Base-by-base conservation (phyloP, 139 green algal genomes). In the Pleodorina starrii region DNA sequence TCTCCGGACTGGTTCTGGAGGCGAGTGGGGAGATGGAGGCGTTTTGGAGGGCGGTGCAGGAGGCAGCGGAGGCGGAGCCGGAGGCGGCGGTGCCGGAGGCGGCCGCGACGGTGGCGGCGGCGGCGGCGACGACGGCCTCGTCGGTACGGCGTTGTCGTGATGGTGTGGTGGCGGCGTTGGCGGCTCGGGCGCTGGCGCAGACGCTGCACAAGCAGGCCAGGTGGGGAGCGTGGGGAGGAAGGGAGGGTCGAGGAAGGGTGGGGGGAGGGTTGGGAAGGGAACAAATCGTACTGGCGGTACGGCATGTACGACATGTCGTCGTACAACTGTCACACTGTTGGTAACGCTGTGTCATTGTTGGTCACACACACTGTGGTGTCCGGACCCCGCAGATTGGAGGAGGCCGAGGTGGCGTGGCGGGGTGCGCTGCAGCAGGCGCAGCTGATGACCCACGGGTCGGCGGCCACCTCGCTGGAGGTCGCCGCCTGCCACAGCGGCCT, bases 1-100 rank as follows among this genome's bases (percentile, higher is more conserved):
- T 91, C 60, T 38, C 35, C 3, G 80, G 54, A 5, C 88, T 91
- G 68, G 71, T 78, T 44, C 57, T 91, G 54, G 88, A 91, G 50
- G 42, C 50, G 19, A 82, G 42, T 35, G 40, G 48, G n/a, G 88
- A 89, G 80, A 85, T 83, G 63, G 79, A 89, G 51, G 69, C 68
- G 19, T 74, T 91, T 27, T 91, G 88, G 88, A 50, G 88, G 71
- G 71, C 72, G 19, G 60, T 89, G 79, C 69, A 27, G 29, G 84
- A 16, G 25, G 25, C 25, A 19, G 72, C 85, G 21, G 85, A 35
- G 27, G 42, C 17, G 4, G 38, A 16, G 16, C 10, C 35, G 32
- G n/a, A 29, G 40, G 50, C 6, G 42, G 42, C 82, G 54, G 36
- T 2, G 7, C 23, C 54, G 2, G 54, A 36, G 23, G 48, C 51